A percentile compares a stretch with the other conserved stretches of the same genome.
phyloP scores from a whole-genome alignment of 257 asterid species.

The Solanum chilense region DNA sequence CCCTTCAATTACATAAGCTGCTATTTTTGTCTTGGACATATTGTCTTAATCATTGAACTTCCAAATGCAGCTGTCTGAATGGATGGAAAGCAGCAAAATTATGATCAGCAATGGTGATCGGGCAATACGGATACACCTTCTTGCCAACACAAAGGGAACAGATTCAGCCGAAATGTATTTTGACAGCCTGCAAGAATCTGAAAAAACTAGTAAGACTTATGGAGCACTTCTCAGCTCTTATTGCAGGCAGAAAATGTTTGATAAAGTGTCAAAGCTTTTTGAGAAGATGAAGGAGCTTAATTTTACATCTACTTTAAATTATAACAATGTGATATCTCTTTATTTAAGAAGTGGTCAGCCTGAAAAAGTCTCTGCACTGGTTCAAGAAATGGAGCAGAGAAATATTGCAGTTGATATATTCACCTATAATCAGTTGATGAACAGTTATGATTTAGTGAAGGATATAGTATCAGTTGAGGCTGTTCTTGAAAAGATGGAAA shows the following conservation, averaged over 20 bases:
- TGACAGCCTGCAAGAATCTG: slow-evolving; percentile 36
- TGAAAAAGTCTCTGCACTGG: slow-evolving; percentile 31
- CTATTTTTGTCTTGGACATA: neutral
- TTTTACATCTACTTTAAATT: slow-evolving; percentile 32
- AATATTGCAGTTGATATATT: slow-evolving; percentile 20
- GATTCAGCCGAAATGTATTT: slow-evolving; percentile 61
- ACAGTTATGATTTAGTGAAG: slow-evolving; percentile 37
- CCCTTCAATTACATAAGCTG: neutral
- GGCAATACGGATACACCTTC: slow-evolving; percentile 57
- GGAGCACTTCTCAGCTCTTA: slow-evolving; percentile 69
- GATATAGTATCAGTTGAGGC: slow-evolving; percentile 35
- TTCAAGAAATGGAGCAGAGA: slow-evolving; percentile 62
- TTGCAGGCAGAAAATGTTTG: slow-evolving; percentile 36
- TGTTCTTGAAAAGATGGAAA: slow-evolving; percentile 57
- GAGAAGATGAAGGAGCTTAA: slow-evolving; percentile 39
- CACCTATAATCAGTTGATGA: slow-evolving; percentile 54
- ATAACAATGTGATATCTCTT: slow-evolving; percentile 51
- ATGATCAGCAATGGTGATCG: slow-evolving; percentile 26
- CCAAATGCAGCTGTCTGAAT: slow-evolving; percentile 42
- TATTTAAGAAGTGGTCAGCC: slow-evolving; percentile 23
- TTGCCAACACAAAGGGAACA: slow-evolving; percentile 32
- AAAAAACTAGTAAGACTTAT: slow-evolving; percentile 45
- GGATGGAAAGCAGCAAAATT: slow-evolving; percentile 45
- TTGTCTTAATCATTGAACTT: neutral
- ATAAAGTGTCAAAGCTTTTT: slow-evolving; percentile 50